phyloP scores from a whole-genome alignment of 2,329 filamentous ascomycete species.

The Exutisphaerella laricina region DNA sequence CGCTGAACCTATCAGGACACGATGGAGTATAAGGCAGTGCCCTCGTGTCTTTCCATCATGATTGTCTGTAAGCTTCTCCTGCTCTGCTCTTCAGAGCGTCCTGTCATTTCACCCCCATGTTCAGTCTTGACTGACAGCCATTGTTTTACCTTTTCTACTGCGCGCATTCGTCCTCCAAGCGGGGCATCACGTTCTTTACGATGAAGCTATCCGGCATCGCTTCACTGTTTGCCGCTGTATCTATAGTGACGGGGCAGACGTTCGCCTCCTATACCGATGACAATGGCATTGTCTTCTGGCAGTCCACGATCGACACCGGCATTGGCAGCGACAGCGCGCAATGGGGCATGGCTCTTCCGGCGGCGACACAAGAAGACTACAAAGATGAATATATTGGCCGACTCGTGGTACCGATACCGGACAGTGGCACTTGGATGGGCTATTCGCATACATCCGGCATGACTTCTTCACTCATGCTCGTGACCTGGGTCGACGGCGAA shows the following conservation, averaged over 20 bases:
- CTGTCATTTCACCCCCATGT: slow-evolving; percentile 12
- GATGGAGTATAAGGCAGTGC: slow-evolving; percentile 1
- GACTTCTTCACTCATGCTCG: slow-evolving; percentile 53
- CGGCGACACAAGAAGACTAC: slow-evolving; percentile 36
- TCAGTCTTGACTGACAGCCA: too few relatives aligned
- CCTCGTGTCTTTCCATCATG: background rate
- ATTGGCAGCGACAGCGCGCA: slow-evolving; percentile 44
- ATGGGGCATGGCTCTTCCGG: slow-evolving; percentile 51
- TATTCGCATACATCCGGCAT: slow-evolving; percentile 53
- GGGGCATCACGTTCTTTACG: slow-evolving; percentile 10
- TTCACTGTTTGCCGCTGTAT: slow-evolving; percentile 15
- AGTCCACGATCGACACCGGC: slow-evolving; percentile 41
- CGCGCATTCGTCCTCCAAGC: slow-evolving; percentile 15
- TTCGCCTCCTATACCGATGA: slow-evolving; percentile 30
- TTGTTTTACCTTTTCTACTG: too few relatives aligned
- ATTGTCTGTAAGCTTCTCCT: slow-evolving; percentile 1
- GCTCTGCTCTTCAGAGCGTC: slow-evolving; percentile 15
- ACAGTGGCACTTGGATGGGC: slow-evolving; percentile 53
- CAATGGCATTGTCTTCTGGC: slow-evolving; percentile 52
- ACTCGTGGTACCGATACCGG: slow-evolving; percentile 43
- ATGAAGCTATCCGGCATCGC: slow-evolving; percentile 25
- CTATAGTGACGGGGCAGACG: slow-evolving; percentile 22
- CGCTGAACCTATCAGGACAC: background rate
- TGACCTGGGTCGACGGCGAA: slow-evolving; percentile 52
- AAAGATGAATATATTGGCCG: slow-evolving; percentile 56